Conservation (phyloP, 2,329 filamentous ascomycete genomes). For the Sarocladiaceae sp. region DNA sequence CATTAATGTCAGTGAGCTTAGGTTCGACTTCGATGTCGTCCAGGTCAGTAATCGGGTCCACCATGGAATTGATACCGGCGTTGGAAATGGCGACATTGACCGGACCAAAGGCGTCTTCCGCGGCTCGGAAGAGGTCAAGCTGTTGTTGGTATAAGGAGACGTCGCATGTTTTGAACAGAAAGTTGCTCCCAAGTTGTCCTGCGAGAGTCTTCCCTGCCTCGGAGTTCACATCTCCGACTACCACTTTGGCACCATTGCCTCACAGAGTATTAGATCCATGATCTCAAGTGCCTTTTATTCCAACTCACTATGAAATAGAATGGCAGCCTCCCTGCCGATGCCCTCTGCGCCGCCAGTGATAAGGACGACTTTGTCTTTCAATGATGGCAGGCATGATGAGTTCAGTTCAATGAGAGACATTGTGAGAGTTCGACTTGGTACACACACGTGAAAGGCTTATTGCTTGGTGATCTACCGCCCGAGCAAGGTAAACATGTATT, state of each 20-base stretch:
- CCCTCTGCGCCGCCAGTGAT: conserved; percentile 6
- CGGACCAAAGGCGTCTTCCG: not conserved
- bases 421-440: not conserved
- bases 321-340: conserved; percentile 4
- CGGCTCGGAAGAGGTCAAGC: conserved; percentile 1
- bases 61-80: not conserved
- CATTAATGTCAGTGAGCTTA: not conserved
- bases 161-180: conserved; percentile 2
- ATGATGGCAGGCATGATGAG: not conserved
- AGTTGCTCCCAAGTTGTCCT: not conserved
- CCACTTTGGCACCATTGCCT: conserved; percentile 2
- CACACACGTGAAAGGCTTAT: not conserved
- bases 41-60: not conserved
- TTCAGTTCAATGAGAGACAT: conserved; percentile 5
- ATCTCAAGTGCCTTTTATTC: not conserved
- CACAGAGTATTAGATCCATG: not conserved
- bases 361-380: conserved; percentile 5
- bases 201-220: conserved; percentile 1
- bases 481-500: not conserved
- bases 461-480: not conserved
- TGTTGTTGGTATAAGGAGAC: conserved; percentile 4
- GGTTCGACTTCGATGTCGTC: conserved; percentile 3
- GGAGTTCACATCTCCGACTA: conserved; percentile 1
- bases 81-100: conserved; percentile 5
- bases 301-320: not conserved